Evolutionary conservation across 768 basidiomycete species (phyloP).

Genomic region (Zangia roseola): DNA sequence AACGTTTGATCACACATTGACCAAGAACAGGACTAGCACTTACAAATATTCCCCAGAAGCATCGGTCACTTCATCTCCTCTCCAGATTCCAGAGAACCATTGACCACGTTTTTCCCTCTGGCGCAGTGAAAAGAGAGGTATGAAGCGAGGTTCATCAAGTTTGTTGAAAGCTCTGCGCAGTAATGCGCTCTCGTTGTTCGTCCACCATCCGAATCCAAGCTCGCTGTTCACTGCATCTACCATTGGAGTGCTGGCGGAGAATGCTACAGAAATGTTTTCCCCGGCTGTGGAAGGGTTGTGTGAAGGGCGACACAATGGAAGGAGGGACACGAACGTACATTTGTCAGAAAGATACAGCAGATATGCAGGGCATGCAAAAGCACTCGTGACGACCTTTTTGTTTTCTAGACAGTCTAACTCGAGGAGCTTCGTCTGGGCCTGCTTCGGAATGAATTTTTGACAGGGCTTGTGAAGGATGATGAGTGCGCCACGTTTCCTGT

Average conservation of each 20-base stretch:
- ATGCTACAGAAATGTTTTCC: constrained; percentile 9
- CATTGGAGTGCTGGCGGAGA: background rate
- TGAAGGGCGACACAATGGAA: background rate
- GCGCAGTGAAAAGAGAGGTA: constrained; percentile 8
- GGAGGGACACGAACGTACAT: background rate
- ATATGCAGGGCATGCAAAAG: constrained; percentile 27
- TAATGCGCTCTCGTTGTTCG: constrained; percentile 1
- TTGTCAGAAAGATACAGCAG: constrained; percentile 25
- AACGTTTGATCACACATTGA: background rate
- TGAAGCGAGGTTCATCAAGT: constrained; percentile 5
- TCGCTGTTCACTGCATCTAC: background rate
- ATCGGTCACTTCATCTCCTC: constrained; percentile 2
- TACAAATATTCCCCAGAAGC: constrained; percentile 4
- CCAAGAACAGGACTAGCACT: background rate
- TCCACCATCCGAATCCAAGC: constrained; percentile 3
- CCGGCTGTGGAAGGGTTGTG: constrained; percentile 1
- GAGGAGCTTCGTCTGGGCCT: constrained; percentile 16
- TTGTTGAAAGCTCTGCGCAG: constrained; percentile 1
- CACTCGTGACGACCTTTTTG: constrained; percentile 26
- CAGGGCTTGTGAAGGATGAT: constrained; percentile 27
- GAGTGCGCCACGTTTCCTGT: constrained; percentile 25
- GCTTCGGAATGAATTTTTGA: constrained; percentile 14
- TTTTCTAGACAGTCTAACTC: constrained; percentile 11
- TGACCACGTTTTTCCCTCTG: background rate
- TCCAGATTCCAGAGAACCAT: background rate